Conservation (phyloP, 1,284 basidiomycete species). For the Rhodotorula sp. region DNA sequence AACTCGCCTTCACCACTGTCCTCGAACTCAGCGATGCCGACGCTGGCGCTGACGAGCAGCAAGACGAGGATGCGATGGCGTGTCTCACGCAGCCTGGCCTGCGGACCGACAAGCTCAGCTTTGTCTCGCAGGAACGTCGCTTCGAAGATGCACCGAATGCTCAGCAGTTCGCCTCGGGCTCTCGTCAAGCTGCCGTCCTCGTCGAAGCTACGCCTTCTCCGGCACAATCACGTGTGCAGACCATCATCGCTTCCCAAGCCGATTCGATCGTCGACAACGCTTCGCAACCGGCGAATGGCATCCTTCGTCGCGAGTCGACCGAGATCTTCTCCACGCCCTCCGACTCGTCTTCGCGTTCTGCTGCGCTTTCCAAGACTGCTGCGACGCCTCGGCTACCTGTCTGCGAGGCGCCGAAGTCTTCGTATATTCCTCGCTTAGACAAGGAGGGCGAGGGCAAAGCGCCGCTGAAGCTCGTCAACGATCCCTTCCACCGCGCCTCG, state of each 20-base stretch:
- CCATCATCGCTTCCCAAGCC: neutral
- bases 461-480: neutral
- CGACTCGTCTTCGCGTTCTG: neutral
- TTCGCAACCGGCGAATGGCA: neutral
- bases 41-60: neutral
- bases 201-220: conserved; percentile 15
- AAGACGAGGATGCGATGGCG: neutral
- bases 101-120: neutral
- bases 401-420: neutral
- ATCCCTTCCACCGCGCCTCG: neutral
- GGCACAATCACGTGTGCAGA: neutral
- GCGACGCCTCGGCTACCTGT: no score
- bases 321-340: conserved; percentile 5
- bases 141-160: neutral
- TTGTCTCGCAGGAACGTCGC: neutral
- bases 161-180: neutral
- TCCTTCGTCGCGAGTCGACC: no score
- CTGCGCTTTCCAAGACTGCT: no score
- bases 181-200: neutral
- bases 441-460: conserved; percentile 1
- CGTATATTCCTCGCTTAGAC: neutral
- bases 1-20: neutral
- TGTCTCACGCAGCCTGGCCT: neutral
- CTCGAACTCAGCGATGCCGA: neutral
- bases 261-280: conserved; percentile 14